Base-by-base conservation (phyloP, 257 asterid species). In the Catharanthus roseus region DNA sequence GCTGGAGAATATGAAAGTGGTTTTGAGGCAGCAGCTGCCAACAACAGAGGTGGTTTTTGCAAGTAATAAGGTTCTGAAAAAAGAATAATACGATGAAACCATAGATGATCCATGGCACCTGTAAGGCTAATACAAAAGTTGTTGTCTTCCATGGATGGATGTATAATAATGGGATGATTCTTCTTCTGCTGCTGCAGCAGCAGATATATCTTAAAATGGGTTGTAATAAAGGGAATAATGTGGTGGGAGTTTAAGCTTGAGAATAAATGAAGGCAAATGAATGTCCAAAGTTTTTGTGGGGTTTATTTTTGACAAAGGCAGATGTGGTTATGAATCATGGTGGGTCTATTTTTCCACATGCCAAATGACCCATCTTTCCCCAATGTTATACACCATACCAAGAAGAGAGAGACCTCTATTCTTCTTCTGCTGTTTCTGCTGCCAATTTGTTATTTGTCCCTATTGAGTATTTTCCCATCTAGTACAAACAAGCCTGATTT, bases 11-110 rank as follows among this genome's bases (percentile, higher is more conserved):
- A 28, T 26, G 74, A 56, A 4, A 71, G 16, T 23, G 80, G 38
- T 68, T 78, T 71, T 29, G 79, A 50, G n/a, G 15, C n/a, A n/a
- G n/a, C n/a, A n/a, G n/a, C 26, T 51, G 76, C 45, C 19, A 26
- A 29, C 44, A 24, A 16, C 19, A 12, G 42, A 8, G 16, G 50
- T 38, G n/a, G n/a, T n/a, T n/a, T 64, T 64, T 0, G 38, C n/a
- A n/a, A n/a, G 31, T 0, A 58, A 49, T 3, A 80, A 10, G 86
- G 24, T 47, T 77, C 80, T 10, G 80, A 39, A 67, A 70, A 74
- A 34, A 87, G 83, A 72, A 84, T 60, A 23, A 66, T 72, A 16
- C 80, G 78, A 76, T 83, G 86, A 75, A 81, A 87, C 96, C 93
- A 87, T 29, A 89, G 85, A 47, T 69, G 72, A 70, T 87, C 93